A percentile compares a stretch with the other conserved stretches of the same genome.
Evolutionary conservation across 2,329 filamentous ascomycete species (phyloP).

Genomic region (Cercospora citrullina): DNA sequence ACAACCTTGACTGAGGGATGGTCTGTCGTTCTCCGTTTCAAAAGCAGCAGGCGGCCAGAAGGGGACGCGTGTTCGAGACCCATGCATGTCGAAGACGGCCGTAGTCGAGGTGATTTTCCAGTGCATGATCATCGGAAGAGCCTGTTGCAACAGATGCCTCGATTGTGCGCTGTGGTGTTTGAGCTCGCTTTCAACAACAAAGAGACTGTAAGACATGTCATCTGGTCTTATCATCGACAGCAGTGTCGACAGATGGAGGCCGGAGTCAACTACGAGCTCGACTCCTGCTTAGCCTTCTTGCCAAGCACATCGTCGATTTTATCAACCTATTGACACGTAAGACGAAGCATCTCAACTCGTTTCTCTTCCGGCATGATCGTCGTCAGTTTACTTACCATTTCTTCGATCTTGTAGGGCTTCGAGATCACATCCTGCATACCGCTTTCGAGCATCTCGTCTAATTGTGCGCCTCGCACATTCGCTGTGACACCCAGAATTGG

Average conservation of each 20-base stretch:
- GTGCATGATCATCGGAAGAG: background rate
- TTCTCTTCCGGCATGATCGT: conserved; percentile 1
- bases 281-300: background rate
- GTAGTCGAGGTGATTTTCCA: no score
- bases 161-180: background rate
- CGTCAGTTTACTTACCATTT: conserved; percentile 31
- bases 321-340: conserved; percentile 19
- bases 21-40: no score
- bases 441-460: conserved; percentile 34
- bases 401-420: conserved; percentile 39
- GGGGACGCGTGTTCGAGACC: no score
- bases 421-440: conserved; percentile 40
- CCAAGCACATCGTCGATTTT: conserved; percentile 12
- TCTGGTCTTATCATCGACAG: background rate
- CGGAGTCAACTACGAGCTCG: background rate
- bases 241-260: no score
- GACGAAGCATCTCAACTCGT: conserved; percentile 5
- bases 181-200: background rate
- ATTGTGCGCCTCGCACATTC: conserved; percentile 39
- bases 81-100: no score
- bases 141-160: background rate
- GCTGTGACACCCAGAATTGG: conserved; percentile 40
- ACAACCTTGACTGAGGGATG: background rate
- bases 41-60: no score
- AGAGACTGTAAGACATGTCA: background rate